Conservation (phyloP, 208 protist species). For the Phytomonas sp. region DNA sequence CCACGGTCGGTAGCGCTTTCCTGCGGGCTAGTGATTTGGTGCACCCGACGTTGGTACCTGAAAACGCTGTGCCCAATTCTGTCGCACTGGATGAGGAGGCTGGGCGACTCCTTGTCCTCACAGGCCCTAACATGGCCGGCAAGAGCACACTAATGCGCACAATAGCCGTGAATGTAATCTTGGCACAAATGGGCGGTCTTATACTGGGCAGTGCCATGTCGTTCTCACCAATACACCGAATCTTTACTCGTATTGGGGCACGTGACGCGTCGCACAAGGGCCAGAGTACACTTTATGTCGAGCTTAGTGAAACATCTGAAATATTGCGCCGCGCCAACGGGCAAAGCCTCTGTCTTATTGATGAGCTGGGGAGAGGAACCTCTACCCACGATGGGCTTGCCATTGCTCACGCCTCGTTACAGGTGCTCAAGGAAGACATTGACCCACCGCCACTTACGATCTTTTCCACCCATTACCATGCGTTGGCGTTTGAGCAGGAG, state of each 20-base stretch:
- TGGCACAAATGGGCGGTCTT: conserved; percentile 96
- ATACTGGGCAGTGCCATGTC: conserved; percentile 71
- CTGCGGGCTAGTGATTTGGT: conserved; percentile 23
- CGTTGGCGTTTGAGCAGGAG: conserved; percentile 82
- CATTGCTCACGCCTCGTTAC: conserved; percentile 94
- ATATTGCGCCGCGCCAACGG: conserved; percentile 87
- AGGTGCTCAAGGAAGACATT: conserved; percentile 38
- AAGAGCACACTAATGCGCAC: conserved; percentile 96
- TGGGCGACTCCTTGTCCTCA: conserved; percentile 86
- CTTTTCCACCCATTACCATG: conserved; percentile 98
- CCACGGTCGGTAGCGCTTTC: background rate
- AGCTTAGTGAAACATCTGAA: conserved; percentile 89
- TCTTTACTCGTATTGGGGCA: conserved; percentile 97
- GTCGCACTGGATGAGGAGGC: conserved; percentile 63
- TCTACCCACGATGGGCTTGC: conserved; percentile 96
- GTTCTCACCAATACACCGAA: conserved; percentile 87
- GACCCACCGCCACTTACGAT: conserved; percentile 66
- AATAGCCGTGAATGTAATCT: conserved; percentile 88
- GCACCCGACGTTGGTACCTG: conserved; percentile 23
- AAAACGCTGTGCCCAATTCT: conserved; percentile 59
- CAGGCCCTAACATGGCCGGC: conserved; percentile 98
- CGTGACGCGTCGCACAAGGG: conserved; percentile 94
- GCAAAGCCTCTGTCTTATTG: conserved; percentile 95
- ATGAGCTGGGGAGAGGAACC: conserved; percentile 97
- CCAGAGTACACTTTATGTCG: conserved; percentile 97